phyloP scores from a whole-genome alignment of 192 early-diverging fungal species.

The Rhizophagus prolifer region DNA sequence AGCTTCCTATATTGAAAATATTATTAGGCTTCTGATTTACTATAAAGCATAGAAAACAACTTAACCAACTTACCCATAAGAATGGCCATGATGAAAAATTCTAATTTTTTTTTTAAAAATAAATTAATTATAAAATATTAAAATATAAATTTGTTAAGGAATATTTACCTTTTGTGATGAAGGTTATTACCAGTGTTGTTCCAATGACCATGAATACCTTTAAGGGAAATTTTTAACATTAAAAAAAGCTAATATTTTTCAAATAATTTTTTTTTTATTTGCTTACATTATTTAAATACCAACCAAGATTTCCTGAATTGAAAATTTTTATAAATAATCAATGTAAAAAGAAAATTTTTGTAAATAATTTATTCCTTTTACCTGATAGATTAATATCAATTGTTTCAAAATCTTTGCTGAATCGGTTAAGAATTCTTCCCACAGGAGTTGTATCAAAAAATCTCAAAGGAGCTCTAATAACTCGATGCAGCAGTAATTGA shows the following conservation, averaged over 20 bases:
- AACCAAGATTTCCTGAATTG: slow-evolving; percentile 36
- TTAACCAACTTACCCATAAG: neutral
- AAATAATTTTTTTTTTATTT: neutral
- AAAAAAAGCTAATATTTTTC: neutral
- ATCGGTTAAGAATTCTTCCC: slow-evolving; percentile 79
- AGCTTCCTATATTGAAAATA: neutral
- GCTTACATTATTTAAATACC: slow-evolving; percentile 46
- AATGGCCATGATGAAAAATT: neutral
- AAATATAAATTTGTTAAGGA: slow-evolving; percentile 54
- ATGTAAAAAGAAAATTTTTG: neutral
- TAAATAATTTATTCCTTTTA: neutral
- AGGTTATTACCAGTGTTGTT: slow-evolving; percentile 61
- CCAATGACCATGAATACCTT: slow-evolving; percentile 43
- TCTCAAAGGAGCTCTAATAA: slow-evolving; percentile 69
- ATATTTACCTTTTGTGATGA: slow-evolving; percentile 70
- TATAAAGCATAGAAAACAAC: neutral
- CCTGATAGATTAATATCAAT: slow-evolving; percentile 62
- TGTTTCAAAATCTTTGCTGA: slow-evolving; percentile 82
- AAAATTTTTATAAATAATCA: neutral
- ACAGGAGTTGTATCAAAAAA: slow-evolving; percentile 92
- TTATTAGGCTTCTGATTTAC: no score
- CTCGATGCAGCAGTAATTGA: slow-evolving; percentile 49
- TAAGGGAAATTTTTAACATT: neutral
- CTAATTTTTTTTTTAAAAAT: neutral
- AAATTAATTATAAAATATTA: neutral